Evolutionary conservation across 352 stramenopile species (phyloP).

Genomic region (Phytopythium mirpurense): DNA sequence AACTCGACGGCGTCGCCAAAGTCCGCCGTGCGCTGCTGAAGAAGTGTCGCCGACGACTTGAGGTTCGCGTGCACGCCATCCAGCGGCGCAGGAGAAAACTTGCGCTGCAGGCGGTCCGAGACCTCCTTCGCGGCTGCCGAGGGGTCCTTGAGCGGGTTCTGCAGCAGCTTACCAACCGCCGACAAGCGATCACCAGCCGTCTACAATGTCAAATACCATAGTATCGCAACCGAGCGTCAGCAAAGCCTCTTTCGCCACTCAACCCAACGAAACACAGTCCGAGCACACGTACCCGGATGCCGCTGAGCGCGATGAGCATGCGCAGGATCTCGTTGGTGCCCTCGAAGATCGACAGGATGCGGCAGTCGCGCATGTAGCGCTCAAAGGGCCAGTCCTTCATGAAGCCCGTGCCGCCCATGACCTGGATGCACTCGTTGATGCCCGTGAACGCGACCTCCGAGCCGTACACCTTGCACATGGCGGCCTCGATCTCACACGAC

Average conservation of each 20-base stretch:
- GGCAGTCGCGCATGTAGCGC: slow-evolving; percentile 88
- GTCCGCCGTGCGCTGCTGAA: slow-evolving; percentile 66
- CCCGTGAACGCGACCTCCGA: slow-evolving; percentile 78
- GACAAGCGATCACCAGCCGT: slow-evolving; percentile 78
- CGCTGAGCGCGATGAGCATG: slow-evolving; percentile 89
- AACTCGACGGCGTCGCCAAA: slow-evolving; percentile 76
- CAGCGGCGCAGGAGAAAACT: slow-evolving; percentile 63
- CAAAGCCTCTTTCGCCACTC: too few relatives aligned
- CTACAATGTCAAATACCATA: slow-evolving; percentile 18
- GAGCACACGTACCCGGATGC: slow-evolving; percentile 57
- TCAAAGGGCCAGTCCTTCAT: slow-evolving; percentile 92
- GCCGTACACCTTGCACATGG: slow-evolving; percentile 88
- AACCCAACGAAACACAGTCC: too few relatives aligned
- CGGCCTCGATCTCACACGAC: slow-evolving; percentile 84
- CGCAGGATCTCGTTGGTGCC: slow-evolving; percentile 90
- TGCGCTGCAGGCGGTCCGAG: slow-evolving; percentile 74
- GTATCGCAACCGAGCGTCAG: too few relatives aligned
- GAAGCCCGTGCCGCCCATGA: slow-evolving; percentile 87
- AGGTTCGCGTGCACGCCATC: slow-evolving; percentile 72
- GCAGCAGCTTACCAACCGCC: slow-evolving; percentile 64
- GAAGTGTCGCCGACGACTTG: slow-evolving; percentile 37
- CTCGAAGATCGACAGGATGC: slow-evolving; percentile 91
- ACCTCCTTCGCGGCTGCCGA: slow-evolving; percentile 65
- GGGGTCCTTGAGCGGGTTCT: slow-evolving; percentile 81
- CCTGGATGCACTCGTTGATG: slow-evolving; percentile 87